Conservation (phyloP, 2,329 filamentous ascomycete genomes). For the Aspergillus fructus region DNA sequence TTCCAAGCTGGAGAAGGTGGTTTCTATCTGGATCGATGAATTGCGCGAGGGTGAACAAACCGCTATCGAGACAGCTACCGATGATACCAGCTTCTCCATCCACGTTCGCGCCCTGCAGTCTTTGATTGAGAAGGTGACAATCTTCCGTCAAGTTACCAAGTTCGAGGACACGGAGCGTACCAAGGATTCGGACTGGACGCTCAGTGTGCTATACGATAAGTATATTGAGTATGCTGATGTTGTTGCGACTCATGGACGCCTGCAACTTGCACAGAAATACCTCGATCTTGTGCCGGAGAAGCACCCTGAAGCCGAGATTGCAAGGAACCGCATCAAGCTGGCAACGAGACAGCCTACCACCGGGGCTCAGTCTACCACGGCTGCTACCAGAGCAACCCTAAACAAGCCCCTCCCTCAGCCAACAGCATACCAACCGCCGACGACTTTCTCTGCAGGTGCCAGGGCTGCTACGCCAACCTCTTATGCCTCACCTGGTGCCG, state of each 20-base stretch:
- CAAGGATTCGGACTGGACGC: constrained; percentile 80
- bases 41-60: constrained; percentile 79
- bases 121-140: constrained; percentile 96
- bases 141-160: constrained; percentile 91
- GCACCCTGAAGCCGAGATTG: constrained; percentile 84
- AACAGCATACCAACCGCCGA: constrained; percentile 38
- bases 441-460: constrained; percentile 31
- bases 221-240: constrained; percentile 98
- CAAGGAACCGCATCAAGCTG: constrained; percentile 78
- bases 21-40: constrained; percentile 89
- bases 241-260: constrained; percentile 82
- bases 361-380: constrained; percentile 41
- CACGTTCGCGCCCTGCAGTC: constrained; percentile 85
- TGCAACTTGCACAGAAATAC: constrained; percentile 86
- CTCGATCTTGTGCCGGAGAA: constrained; percentile 78
- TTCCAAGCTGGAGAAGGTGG: constrained; percentile 96
- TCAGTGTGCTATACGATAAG: constrained; percentile 83
- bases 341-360: constrained; percentile 67
- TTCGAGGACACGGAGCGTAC: constrained; percentile 77
- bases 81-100: constrained; percentile 84
- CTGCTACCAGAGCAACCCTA: constrained; percentile 41
- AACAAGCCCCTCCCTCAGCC: constrained; percentile 41
- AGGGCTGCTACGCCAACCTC: constrained; percentile 44
- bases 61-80: constrained; percentile 65
- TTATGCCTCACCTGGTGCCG: constrained; percentile 48